Evolutionary conservation across 805 yeast genomes (phyloP).

Genomic region (Kluyveromyces aestuarii): DNA sequence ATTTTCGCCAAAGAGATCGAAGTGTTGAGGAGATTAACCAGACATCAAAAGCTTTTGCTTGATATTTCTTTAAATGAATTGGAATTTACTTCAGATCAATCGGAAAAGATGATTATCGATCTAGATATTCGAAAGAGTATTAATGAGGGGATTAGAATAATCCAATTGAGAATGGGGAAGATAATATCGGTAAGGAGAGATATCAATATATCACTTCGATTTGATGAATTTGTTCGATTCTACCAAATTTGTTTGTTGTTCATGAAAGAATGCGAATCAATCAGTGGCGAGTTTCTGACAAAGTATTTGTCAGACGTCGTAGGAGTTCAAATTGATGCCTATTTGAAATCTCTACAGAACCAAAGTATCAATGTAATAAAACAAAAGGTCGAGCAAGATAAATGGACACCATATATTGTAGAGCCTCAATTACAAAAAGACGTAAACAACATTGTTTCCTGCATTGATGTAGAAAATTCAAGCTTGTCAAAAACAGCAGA

Average conservation of each 20-base stretch:
- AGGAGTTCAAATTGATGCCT: slow-evolving; percentile 56
- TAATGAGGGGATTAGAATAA: slow-evolving; percentile 54
- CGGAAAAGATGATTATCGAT: slow-evolving; percentile 36
- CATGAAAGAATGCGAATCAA: slow-evolving; percentile 72
- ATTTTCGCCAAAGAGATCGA: slow-evolving; percentile 61
- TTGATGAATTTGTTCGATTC: slow-evolving; percentile 55
- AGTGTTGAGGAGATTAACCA: slow-evolving; percentile 60
- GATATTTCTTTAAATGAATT: slow-evolving; percentile 53
- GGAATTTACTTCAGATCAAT: slow-evolving; percentile 25
- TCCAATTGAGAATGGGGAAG: slow-evolving; percentile 71
- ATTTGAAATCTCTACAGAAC: slow-evolving; percentile 46
- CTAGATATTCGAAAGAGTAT: slow-evolving; percentile 62
- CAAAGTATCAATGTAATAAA: slow-evolving; percentile 39
- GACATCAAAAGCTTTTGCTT: slow-evolving; percentile 71
- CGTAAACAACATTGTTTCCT: slow-evolving; percentile 42
- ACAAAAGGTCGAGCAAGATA: slow-evolving; percentile 51
- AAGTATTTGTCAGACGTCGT: slow-evolving; percentile 59
- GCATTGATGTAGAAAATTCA: slow-evolving; percentile 38
- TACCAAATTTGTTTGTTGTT: slow-evolving; percentile 61
- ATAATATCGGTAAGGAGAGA: slow-evolving; percentile 71
- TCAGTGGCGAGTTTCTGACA: slow-evolving; percentile 56
- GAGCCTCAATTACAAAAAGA: slow-evolving; percentile 37
- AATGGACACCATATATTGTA: slow-evolving; percentile 71
- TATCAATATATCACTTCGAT: slow-evolving; percentile 47
- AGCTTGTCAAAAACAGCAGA: slow-evolving; percentile 38